Evolutionary conservation across 305 asterid genomes (phyloP), one percentile per base, ranked within the genome.

Genomic region (Fraxinus latifolia): DNA sequence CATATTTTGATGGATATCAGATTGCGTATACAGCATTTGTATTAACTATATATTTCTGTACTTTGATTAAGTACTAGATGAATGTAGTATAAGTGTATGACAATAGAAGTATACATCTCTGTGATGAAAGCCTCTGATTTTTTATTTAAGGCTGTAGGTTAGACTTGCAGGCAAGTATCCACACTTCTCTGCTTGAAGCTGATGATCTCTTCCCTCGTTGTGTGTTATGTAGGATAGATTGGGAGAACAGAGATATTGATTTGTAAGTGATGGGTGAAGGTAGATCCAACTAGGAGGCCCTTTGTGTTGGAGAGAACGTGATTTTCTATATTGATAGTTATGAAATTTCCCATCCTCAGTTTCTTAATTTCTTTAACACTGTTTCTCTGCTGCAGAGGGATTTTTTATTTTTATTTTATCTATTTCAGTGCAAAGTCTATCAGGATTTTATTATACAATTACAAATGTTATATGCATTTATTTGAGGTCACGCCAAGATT

Each of bases 371-470:
- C 29, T 44, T 23, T 32, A 53, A 32, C 32, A 76, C 14, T 5
- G 23, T 73, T 37, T 53, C 14, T n/a, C 81, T 21, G 72, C 44
- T 32, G 23, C 37, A 32, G 73, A 32, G 42, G 62, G 75, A 47
- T 12, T 47, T 44, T 11, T 42, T 9, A 27, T 50, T 29, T 7
- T 58, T 19, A 33, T 50, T 31, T 7, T 53, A 29, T 55, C 75
- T 37, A 33, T 80, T 77, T 65, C 39, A 55, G 67, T 74, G 62
- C 62, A n/a, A 81, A 62, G 27, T 60, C 19, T 15, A 36, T 50
- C 11, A n/a, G 27, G 34, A 15, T n/a, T 25, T 44, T 65, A 33
- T 79, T 73, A 68, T 23, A 25, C 42, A 21, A 9, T 65, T n/a
- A 27, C 34, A 19, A 23, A 27, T 79, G 11, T 44, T 62, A 58